Conservation (phyloP, 768 basidiomycete genomes). For the Mycena epipterygia region DNA sequence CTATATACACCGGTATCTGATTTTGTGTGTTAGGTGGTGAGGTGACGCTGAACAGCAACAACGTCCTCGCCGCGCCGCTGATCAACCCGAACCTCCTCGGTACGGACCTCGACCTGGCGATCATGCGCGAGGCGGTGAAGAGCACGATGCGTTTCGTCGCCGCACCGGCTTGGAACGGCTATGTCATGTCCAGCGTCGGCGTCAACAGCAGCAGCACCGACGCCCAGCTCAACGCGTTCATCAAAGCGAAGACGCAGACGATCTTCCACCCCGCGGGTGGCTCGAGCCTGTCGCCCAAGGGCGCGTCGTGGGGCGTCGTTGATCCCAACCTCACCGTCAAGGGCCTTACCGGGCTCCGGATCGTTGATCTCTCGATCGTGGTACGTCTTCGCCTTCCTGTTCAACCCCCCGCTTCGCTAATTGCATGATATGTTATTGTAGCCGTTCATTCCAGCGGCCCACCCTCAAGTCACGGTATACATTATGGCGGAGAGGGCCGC, state of each 20-base stretch:
- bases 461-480: neutral
- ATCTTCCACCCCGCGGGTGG: slow-evolving; percentile 51
- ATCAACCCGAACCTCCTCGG: slow-evolving; percentile 65
- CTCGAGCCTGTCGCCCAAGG: slow-evolving; percentile 47
- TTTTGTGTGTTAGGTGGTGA: slow-evolving; percentile 49
- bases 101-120: slow-evolving; percentile 47
- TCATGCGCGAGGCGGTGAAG: slow-evolving; percentile 42
- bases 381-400: neutral
- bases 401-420: neutral
- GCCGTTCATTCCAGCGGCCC: neutral
- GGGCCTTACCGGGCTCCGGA: slow-evolving; percentile 50
- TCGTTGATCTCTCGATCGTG: slow-evolving; percentile 55
- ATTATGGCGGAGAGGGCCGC: neutral
- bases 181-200: slow-evolving; percentile 38
- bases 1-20: neutral
- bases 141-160: slow-evolving; percentile 40
- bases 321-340: slow-evolving; percentile 55
- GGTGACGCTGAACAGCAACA: slow-evolving; percentile 55
- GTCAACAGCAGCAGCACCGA: slow-evolving; percentile 37
- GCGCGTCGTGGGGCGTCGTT: slow-evolving; percentile 50
- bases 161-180: slow-evolving; percentile 45
- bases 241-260: slow-evolving; percentile 39
- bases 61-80: slow-evolving; percentile 60
- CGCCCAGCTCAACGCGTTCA: slow-evolving; percentile 40
- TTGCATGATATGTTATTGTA: neutral